Percentiles rank a stretch among this genome's conserved stretches.
phyloP scores from a whole-genome alignment of 768 basidiomycete species.

The Ramaria rubella region DNA sequence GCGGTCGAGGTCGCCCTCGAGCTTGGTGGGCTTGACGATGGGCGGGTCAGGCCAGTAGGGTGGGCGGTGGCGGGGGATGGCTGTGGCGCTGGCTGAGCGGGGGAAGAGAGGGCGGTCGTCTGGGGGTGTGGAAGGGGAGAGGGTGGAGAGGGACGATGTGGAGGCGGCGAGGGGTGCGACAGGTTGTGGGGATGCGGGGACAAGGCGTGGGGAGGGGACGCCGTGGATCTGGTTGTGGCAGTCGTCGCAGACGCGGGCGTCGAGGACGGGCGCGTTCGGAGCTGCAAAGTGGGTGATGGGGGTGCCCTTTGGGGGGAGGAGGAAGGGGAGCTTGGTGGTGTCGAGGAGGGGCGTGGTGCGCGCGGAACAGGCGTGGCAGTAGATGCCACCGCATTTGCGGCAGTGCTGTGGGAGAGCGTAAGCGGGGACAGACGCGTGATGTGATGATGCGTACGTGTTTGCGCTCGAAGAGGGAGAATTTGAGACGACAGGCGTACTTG shows the following conservation, averaged over 20 bases:
- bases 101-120: constrained; percentile 26
- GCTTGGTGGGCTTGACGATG: constrained; percentile 28
- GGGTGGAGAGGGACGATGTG: constrained; percentile 27
- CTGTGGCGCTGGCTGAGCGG: constrained; percentile 25
- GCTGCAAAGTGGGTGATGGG: constrained; percentile 52
- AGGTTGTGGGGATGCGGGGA: constrained; percentile 28
- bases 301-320: constrained; percentile 64
- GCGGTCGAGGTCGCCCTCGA: constrained; percentile 55
- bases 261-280: constrained; percentile 50
- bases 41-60: constrained; percentile 21
- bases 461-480: constrained; percentile 65
- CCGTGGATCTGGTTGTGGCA: constrained; percentile 74
- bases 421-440: constrained; percentile 3
- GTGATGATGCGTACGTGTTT: constrained; percentile 51
- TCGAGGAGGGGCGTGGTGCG: constrained; percentile 62
- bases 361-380: constrained; percentile 57
- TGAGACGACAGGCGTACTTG: constrained; percentile 60
- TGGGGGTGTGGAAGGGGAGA: constrained; percentile 24
- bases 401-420: constrained; percentile 49
- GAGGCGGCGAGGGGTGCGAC: constrained; percentile 31
- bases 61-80: constrained; percentile 23
- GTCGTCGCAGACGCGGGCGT: constrained; percentile 67
- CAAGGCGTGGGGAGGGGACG: constrained; percentile 37
- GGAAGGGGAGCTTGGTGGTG: constrained; percentile 60
- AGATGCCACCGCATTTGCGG: constrained; percentile 78